A percentile compares a stretch with the other conserved stretches of the same genome.
These are phyloP conservation scores for Orbilia quercus DNA, from an alignment of 2,329 filamentous ascomycete genomes.

Conservation along the genomic window DNA sequence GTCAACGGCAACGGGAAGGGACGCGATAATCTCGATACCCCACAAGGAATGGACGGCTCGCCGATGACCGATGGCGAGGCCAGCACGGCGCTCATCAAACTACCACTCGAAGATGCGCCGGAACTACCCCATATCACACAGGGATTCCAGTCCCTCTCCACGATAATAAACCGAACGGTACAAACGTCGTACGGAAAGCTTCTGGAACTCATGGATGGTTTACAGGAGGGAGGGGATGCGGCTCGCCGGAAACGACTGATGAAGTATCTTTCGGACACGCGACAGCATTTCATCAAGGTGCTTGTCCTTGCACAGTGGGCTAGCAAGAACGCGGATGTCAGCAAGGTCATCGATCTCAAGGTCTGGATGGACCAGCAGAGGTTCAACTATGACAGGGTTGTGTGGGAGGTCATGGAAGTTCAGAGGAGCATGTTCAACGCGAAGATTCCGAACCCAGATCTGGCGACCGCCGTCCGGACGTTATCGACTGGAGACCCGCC, in stretches of 20 bases:
- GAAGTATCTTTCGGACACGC: slow-evolving; percentile 80
- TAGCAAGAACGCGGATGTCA: slow-evolving; percentile 79
- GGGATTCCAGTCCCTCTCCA: slow-evolving; percentile 79
- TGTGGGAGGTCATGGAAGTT: slow-evolving; percentile 75
- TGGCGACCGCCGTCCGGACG: slow-evolving; percentile 87
- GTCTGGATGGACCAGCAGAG: slow-evolving; percentile 76
- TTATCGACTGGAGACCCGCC: slow-evolving; percentile 76
- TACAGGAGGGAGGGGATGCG: slow-evolving; percentile 67
- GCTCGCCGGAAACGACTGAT: slow-evolving; percentile 80
- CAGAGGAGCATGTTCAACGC: slow-evolving; percentile 78
- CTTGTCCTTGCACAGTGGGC: slow-evolving; percentile 93
- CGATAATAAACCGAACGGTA: slow-evolving; percentile 79
- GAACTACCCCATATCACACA: slow-evolving; percentile 73
- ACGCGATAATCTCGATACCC: slow-evolving; percentile 43
- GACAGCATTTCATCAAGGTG: slow-evolving; percentile 91
- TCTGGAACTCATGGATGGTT: slow-evolving; percentile 65
- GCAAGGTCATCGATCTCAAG: slow-evolving; percentile 87
- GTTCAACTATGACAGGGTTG: slow-evolving; percentile 70
- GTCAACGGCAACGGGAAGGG: slow-evolving; percentile 52
- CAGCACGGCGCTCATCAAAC: slow-evolving; percentile 30
- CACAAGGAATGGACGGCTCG: slow-evolving; percentile 40
- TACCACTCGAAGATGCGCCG: slow-evolving; percentile 44
- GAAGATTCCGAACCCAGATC: slow-evolving; percentile 83
- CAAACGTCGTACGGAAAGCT: slow-evolving; percentile 86
- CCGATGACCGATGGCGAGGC: slow-evolving; percentile 51